A percentile compares a stretch with the other conserved stretches of the same genome.
Conservation (phyloP, 2,329 filamentous ascomycete genomes). For the Aspergillus pseudonomiae region DNA sequence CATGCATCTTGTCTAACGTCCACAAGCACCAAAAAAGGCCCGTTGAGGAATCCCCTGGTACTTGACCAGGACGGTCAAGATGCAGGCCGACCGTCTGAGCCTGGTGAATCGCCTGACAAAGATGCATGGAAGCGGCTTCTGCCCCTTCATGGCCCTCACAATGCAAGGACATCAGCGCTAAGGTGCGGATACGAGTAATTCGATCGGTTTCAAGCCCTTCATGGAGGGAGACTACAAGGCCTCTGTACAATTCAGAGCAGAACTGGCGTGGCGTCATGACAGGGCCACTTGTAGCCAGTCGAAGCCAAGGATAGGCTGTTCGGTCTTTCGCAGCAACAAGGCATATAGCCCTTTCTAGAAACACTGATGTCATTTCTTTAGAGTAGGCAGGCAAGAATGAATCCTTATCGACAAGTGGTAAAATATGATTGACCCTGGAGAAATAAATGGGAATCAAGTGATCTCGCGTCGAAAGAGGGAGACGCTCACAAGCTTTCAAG, state of each 20-base stretch:
- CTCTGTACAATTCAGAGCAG: slow-evolving; percentile 42
- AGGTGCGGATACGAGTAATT: slow-evolving; percentile 40
- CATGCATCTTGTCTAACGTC: slow-evolving; percentile 47
- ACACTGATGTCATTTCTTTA: slow-evolving; percentile 33
- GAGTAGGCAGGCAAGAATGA: slow-evolving; percentile 28
- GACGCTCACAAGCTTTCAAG: slow-evolving; percentile 30
- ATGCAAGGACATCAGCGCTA: slow-evolving; percentile 46
- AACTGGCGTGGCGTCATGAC: slow-evolving; percentile 40
- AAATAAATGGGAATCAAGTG: slow-evolving; percentile 40
- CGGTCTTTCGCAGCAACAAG: slow-evolving; percentile 44
- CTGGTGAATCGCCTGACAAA: slow-evolving; percentile 45
- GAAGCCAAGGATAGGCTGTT: slow-evolving; percentile 35
- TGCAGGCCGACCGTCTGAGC: slow-evolving; percentile 45
- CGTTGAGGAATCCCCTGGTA: slow-evolving; percentile 31
- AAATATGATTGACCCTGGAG: slow-evolving; percentile 40
- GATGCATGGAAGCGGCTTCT: slow-evolving; percentile 43
- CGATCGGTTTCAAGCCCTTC: slow-evolving; percentile 41
- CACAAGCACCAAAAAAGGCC: slow-evolving; percentile 46
- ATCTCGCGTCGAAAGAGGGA: slow-evolving; percentile 37
- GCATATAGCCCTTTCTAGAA: slow-evolving; percentile 44
- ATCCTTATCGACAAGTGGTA: slow-evolving; percentile 40
- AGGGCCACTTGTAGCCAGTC: slow-evolving; percentile 33
- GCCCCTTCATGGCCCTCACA: slow-evolving; percentile 45
- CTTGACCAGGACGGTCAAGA: slow-evolving; percentile 39
- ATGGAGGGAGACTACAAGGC: slow-evolving; percentile 41